Percentiles rank a stretch among this genome's conserved stretches.
Evolutionary conservation across 2,329 filamentous ascomycete genomes (phyloP).

Genomic region (Aschersonia sp.): DNA sequence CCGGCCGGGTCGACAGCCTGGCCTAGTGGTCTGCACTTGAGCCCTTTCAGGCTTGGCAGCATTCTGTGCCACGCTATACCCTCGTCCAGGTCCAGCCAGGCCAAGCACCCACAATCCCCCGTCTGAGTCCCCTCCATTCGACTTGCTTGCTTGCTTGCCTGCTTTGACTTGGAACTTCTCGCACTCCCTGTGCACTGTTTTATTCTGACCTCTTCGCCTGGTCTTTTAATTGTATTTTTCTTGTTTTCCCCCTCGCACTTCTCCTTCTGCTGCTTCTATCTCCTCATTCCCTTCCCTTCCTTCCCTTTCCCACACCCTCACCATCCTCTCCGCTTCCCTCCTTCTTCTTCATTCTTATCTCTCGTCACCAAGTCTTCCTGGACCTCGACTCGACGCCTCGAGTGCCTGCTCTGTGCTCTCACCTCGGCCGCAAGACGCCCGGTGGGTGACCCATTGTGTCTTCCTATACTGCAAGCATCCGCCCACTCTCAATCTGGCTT

Average conservation of each 20-base stretch:
- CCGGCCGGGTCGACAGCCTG: not conserved
- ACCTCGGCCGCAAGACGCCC: too few species aligned
- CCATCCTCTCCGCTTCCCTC: not conserved
- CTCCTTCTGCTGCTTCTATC: too few species aligned
- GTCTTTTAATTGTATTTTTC: not conserved
- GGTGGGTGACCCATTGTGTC: too few species aligned
- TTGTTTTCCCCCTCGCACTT: too few species aligned
- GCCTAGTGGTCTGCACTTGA: not conserved
- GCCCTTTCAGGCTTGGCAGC: slow-evolving; percentile 1
- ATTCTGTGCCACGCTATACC: slow-evolving; percentile 6
- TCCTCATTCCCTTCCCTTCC: not conserved
- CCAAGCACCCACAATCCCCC: not conserved
- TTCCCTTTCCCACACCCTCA: not conserved
- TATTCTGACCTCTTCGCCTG: not conserved
- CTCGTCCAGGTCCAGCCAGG: slow-evolving; percentile 1
- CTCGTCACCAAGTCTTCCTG: not conserved
- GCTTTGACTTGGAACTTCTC: not conserved
- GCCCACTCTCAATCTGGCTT: too few species aligned
- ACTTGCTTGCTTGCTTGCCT: not conserved
- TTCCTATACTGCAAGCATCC: too few species aligned
- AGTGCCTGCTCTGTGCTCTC: too few species aligned
- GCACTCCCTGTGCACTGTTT: not conserved
- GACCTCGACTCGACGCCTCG: not conserved
- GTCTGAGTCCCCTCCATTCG: not conserved
- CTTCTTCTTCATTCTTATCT: not conserved